A percentile compares a stretch with the other conserved stretches of the same genome.
These are phyloP conservation scores for Lichenothelia convexa DNA, from an alignment of 495 filamentous ascomycete species.

Conservation along the genomic window DNA sequence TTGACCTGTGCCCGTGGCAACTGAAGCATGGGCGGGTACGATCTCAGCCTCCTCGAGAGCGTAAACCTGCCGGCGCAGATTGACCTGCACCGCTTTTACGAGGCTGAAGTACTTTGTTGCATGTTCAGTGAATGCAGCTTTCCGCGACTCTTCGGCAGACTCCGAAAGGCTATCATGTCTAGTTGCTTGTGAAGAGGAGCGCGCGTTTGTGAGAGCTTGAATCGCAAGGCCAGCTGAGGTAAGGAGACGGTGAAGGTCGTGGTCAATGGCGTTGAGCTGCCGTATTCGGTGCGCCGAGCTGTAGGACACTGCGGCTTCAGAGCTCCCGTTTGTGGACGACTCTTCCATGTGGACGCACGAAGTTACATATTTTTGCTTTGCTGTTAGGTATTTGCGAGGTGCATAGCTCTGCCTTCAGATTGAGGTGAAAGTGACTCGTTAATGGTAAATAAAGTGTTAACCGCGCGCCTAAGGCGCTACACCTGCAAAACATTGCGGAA, in stretches of 20 bases:
- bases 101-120: conserved; percentile 46
- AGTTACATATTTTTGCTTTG: too few species aligned
- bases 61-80: conserved; percentile 58
- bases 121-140: conserved; percentile 38
- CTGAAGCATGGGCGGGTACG: conserved; percentile 33
- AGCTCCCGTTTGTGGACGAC: too few species aligned
- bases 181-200: conserved; percentile 10
- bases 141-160: conserved; percentile 28
- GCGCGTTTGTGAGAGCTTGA: conserved; percentile 41
- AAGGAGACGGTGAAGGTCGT: conserved; percentile 41
- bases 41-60: conserved; percentile 63
- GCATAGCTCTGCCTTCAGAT: too few species aligned
- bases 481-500: too few species aligned
- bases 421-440: too few species aligned
- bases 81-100: conserved; percentile 27
- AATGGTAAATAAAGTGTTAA: too few species aligned
- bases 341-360: too few species aligned
- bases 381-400: too few species aligned
- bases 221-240: conserved; percentile 49
- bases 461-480: too few species aligned
- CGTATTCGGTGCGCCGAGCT: conserved; percentile 54
- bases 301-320: not conserved
- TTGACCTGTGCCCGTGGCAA: conserved; percentile 10
- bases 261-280: conserved; percentile 58
- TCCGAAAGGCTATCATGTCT: not conserved